Evolutionary conservation across 192 early-diverging fungal genomes (phyloP).

Genomic region (Backusella psychrophila): DNA sequence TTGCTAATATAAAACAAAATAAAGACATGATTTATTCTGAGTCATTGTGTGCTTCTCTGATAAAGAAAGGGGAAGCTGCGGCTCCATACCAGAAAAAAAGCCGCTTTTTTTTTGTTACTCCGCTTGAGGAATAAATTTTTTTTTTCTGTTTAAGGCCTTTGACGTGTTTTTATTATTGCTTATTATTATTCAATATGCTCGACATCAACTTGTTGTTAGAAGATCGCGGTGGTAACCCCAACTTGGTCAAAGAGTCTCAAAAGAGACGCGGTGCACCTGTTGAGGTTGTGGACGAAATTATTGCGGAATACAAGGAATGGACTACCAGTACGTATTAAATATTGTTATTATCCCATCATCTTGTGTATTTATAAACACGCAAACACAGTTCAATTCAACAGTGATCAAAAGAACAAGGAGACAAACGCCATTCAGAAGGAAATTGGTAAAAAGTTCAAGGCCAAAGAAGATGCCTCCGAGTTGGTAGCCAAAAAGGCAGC

Average conservation of each 20-base stretch:
- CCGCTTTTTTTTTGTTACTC: background rate
- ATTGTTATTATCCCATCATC: background rate
- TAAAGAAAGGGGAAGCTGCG: background rate
- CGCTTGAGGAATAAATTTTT: background rate
- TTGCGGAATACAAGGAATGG: slow-evolving; percentile 89
- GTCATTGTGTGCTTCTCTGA: background rate
- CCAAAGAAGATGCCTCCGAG: slow-evolving; percentile 79
- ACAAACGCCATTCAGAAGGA: slow-evolving; percentile 93
- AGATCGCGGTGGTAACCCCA: slow-evolving; percentile 93
- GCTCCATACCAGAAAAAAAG: background rate
- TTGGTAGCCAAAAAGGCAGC: slow-evolving; percentile 75
- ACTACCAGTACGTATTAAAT: slow-evolving; percentile 67
- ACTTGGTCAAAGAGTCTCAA: slow-evolving; percentile 91
- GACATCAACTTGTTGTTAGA: slow-evolving; percentile 91
- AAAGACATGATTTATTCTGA: background rate
- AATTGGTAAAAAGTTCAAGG: slow-evolving; percentile 87
- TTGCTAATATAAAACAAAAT: too few species aligned
- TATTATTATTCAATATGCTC: slow-evolving; percentile 56
- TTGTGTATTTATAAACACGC: background rate
- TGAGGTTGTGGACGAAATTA: slow-evolving; percentile 89
- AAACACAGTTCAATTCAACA: slow-evolving; percentile 70
- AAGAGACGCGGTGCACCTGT: slow-evolving; percentile 80
- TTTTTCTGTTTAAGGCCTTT: background rate
- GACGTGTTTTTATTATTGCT: background rate
- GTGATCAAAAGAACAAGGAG: slow-evolving; percentile 87